Conservation (phyloP, 176 grass and related monocot species). For the Bonia amplexicaulis region DNA sequence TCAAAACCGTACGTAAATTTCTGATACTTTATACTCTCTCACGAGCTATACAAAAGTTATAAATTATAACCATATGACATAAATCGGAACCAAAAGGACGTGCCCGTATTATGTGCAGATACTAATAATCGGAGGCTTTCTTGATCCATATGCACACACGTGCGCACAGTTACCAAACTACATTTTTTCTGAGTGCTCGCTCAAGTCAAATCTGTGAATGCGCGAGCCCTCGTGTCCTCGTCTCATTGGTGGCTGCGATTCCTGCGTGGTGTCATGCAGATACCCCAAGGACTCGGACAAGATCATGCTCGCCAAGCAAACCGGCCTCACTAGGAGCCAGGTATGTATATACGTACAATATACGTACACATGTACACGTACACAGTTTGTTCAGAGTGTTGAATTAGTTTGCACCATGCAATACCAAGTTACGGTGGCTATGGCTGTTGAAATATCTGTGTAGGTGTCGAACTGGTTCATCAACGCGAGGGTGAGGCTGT, state of each 20-base stretch:
- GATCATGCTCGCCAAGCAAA: constrained; percentile 84
- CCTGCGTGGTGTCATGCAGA: constrained; percentile 43
- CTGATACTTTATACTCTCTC: too few species aligned
- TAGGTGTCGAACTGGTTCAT: constrained; percentile 98
- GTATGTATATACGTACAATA: not conserved
- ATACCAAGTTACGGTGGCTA: not conserved
- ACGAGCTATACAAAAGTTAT: too few species aligned
- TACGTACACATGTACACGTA: not conserved
- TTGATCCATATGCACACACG: too few species aligned
- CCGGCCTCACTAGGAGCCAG: constrained; percentile 83
- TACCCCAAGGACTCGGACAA: constrained; percentile 96
- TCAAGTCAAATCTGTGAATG: not conserved
- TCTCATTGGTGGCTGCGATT: constrained; percentile 8
- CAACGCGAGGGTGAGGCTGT: constrained; percentile 13
- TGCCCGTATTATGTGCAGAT: not conserved
- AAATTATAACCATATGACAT: too few species aligned
- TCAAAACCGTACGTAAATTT: too few species aligned
- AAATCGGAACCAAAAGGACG: too few species aligned
- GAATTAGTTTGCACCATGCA: not conserved
- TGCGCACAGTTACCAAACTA: not conserved
- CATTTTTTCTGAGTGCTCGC: not conserved
- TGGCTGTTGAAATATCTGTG: not conserved
- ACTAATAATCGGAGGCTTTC: not conserved
- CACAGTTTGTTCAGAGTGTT: too few species aligned
- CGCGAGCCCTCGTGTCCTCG: not conserved